These are phyloP conservation scores for Pulveroboletus sp. DNA, from an alignment of 768 basidiomycete species.

Conservation along the genomic window DNA sequence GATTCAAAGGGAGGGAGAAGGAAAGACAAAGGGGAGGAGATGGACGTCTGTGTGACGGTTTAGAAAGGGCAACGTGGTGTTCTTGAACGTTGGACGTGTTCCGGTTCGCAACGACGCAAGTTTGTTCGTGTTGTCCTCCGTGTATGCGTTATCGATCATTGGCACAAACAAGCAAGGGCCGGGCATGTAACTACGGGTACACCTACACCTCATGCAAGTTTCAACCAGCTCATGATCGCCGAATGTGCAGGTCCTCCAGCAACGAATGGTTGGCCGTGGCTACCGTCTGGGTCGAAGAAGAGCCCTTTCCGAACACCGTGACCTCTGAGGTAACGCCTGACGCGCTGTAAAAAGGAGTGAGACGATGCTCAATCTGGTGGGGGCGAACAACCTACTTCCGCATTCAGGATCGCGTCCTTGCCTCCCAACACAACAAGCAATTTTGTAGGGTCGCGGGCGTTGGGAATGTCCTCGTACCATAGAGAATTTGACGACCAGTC, in stretches of 20 bases:
- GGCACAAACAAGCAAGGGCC: background rate
- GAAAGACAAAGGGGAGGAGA: conserved; percentile 8
- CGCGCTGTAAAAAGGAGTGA: conserved; percentile 42
- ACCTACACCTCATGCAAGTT: conserved; percentile 14
- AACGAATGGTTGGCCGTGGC: conserved; percentile 59
- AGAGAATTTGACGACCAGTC: conserved; percentile 86
- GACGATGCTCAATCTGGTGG: background rate
- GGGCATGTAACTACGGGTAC: conserved; percentile 1
- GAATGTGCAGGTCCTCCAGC: conserved; percentile 47
- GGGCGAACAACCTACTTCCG: conserved; percentile 43
- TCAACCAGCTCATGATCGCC: conserved; percentile 62
- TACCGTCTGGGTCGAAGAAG: conserved; percentile 56
- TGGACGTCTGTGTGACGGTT: conserved; percentile 18
- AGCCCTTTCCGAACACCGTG: conserved; percentile 70
- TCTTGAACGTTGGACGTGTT: conserved; percentile 18
- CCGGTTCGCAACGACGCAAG: conserved; percentile 3
- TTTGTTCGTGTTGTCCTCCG: conserved; percentile 27
- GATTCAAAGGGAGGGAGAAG: background rate
- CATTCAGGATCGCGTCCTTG: conserved; percentile 72
- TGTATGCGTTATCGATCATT: conserved; percentile 21
- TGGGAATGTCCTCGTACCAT: conserved; percentile 87
- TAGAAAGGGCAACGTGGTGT: conserved; percentile 1
- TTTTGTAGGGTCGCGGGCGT: conserved; percentile 61
- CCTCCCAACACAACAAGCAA: conserved; percentile 79
- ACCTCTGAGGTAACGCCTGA: conserved; percentile 67